Evolutionary conservation across 352 stramenopile species (phyloP).

Genomic region (Phytophthora megakarya): DNA sequence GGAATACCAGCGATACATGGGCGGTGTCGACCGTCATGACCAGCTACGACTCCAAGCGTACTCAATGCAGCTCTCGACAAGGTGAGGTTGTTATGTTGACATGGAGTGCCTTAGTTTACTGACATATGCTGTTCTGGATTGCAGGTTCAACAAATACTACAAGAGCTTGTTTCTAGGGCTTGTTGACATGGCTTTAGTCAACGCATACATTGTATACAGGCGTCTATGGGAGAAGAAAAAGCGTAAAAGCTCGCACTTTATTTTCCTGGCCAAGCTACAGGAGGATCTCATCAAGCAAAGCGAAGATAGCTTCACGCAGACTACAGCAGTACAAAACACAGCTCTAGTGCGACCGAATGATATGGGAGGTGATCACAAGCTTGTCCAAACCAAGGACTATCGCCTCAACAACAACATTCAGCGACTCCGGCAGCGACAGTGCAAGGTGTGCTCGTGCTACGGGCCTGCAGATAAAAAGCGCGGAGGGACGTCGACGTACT

Average conservation of each 20-base stretch:
- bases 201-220: conserved; percentile 2
- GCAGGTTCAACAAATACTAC: conserved; percentile 10
- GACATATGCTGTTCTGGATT: conserved; percentile 2
- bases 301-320: background rate
- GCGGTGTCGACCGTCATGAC: conserved; percentile 19
- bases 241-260: background rate
- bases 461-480: conserved; percentile 15
- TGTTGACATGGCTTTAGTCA: conserved; percentile 3
- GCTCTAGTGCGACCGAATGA: too few species aligned
- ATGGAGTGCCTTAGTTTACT: background rate
- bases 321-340: too few species aligned
- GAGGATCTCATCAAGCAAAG: background rate
- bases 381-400: background rate
- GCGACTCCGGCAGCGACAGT: background rate
- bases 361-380: background rate
- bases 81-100: conserved; percentile 7
- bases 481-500: conserved; percentile 9
- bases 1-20: conserved; percentile 17
- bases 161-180: conserved; percentile 4
- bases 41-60: conserved; percentile 24
- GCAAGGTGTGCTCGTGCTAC: conserved; percentile 16
- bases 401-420: background rate
- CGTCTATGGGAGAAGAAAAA: conserved; percentile 9
- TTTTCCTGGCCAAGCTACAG: background rate
- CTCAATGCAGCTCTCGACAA: conserved; percentile 19